Base-by-base conservation (phyloP, 106 monocot genomes). In the Acorus calamus region DNA sequence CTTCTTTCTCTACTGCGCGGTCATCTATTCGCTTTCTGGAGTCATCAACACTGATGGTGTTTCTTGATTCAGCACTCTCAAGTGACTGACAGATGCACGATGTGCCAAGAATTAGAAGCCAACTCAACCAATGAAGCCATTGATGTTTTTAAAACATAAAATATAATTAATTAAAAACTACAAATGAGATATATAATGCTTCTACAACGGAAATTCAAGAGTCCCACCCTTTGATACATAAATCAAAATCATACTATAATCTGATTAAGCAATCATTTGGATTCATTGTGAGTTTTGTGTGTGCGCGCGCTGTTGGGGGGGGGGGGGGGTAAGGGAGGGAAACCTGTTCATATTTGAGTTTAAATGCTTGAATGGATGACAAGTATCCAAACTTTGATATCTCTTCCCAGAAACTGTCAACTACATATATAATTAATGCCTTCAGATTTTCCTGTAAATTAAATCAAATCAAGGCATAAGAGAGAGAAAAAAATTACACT, bases 281-380 rank as follows among this genome's bases (percentile, higher is more conserved):
- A 28, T 28, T 28, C 28, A 28, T 28, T 28, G 28, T 28, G 28
- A 28, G 28, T 28, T 28, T 28, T 28, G 28, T 28, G 28, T 28
- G 28, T 28, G 28, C 1, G 28, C 1, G 28, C 1, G 28, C 28
- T 28, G 28, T 28, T 28, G 28, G 28, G 28, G 28, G 28, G 28
- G 28, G 28, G 28, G 28, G 28, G 28, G 28, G n/a, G 66, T 49
- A 11, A 60, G 7, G 46, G 47, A 64, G 50, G 60, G 12, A 9
- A 47, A 98, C 98, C 88, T 98, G 98, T 60, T 98, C 88, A 62
- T 98, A 98, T 88, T 88, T 92, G 11, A 83, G 63, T 68, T 75
- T 92, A n/a, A 98, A 53, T 61, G 73, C 81, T 43, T 79, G 80
- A 69, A 98, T 77, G 50, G 83, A 63, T 48, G 58, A 72, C 46